These are phyloP conservation scores for Tetrapyrgos nigripes DNA, from an alignment of 1,284 basidiomycete species.

Conservation along the genomic window DNA sequence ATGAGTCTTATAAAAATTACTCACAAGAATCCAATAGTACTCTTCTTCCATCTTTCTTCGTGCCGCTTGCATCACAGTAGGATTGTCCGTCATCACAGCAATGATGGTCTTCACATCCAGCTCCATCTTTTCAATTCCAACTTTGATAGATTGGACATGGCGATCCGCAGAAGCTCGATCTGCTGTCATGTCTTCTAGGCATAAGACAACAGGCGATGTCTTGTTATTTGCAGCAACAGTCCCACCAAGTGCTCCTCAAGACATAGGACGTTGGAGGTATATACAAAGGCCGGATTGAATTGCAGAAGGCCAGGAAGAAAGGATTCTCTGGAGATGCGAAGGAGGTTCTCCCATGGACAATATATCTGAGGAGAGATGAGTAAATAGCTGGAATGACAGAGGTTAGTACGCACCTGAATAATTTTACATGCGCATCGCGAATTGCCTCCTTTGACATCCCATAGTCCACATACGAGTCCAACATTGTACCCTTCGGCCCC, in stretches of 20 bases:
- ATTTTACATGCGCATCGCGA: not conserved
- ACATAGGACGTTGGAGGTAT: conserved; percentile 18
- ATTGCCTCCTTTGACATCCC: conserved; percentile 1
- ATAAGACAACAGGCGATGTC: conserved; percentile 25
- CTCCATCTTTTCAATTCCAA: conserved; percentile 16
- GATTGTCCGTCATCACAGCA: conserved; percentile 28
- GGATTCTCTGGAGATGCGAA: not conserved
- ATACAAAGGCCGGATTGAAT: conserved; percentile 6
- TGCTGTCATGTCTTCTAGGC: conserved; percentile 31
- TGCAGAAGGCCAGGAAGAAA: not conserved
- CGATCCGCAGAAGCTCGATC: conserved; percentile 27
- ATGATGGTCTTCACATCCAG: conserved; percentile 24
- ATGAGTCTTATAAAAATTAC: not conserved
- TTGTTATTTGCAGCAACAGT: conserved; percentile 24
- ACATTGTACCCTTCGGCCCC: not conserved
- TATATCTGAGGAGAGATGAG: not conserved
- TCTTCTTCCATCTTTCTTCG: conserved; percentile 18
- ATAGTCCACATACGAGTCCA: not conserved
- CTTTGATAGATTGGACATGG: conserved; percentile 17
- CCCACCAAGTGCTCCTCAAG: conserved; percentile 31
- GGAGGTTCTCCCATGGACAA: conserved; percentile 1
- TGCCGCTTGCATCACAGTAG: conserved; percentile 29
- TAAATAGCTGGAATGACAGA: not conserved
- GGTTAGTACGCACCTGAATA: not conserved
- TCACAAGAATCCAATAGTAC: conserved; percentile 21